Evolutionary conservation across 179 eudicot species (phyloP).

Genomic region (Carnegiea gigantea): DNA sequence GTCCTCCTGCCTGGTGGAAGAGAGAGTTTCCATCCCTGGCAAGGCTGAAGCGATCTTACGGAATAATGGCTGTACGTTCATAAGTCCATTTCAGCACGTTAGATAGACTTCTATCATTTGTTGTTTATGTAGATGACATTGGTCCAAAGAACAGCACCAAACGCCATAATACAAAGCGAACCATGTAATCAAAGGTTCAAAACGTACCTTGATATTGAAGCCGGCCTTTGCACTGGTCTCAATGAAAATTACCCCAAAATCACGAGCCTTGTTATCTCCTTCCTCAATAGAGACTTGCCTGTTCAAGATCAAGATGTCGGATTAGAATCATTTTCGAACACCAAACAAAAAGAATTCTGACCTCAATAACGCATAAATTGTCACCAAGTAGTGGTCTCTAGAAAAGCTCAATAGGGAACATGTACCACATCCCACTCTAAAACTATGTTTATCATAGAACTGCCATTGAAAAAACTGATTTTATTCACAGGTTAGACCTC

Average conservation of each 20-base stretch:
- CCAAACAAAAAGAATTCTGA: neutral
- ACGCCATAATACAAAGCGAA: neutral
- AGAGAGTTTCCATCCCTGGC: constrained; percentile 84
- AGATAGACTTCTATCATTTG: neutral
- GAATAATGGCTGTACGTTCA: constrained; percentile 66
- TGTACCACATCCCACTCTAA: neutral
- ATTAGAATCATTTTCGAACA: neutral
- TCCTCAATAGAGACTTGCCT: constrained; percentile 94
- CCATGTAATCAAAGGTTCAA: neutral
- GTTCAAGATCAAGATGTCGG: constrained; percentile 16
- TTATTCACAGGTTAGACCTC: neutral
- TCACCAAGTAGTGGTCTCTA: no score
- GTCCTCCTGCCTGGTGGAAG: constrained; percentile 82
- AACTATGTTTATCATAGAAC: neutral
- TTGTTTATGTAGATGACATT: neutral
- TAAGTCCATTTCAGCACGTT: neutral
- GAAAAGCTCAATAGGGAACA: neutral
- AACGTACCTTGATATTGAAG: constrained; percentile 75
- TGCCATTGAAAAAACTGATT: neutral
- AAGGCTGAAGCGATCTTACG: constrained; percentile 85
- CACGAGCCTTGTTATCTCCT: constrained; percentile 76
- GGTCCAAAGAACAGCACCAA: neutral
- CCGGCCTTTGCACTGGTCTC: constrained; percentile 97
- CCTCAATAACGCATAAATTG: no score
- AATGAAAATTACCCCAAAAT: constrained; percentile 67